Conservation (phyloP, 176 grass and related monocot genomes). For the Hordeum vulgare region MorexV3_pseudomolecules_assembly NC_058519.1:526271461-526271960, state of each 20-base stretch:
- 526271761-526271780: constrained; percentile 60
- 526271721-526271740: constrained; percentile 69
- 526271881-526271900: constrained; percentile 41
- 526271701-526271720: constrained; percentile 54
- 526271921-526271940: constrained; percentile 61
- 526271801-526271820: constrained; percentile 66
- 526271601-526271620: constrained; percentile 31
- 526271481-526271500: neutral
- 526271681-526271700: constrained; percentile 42
- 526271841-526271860: constrained; percentile 74
- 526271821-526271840: constrained; percentile 60
- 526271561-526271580: constrained; percentile 4
- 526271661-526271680: constrained; percentile 71
- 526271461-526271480: neutral
- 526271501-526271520: neutral
- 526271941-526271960: constrained; percentile 59
- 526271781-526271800: constrained; percentile 55
- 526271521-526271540: neutral
- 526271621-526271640: constrained; percentile 58
- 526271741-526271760: constrained; percentile 58
- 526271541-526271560: neutral
- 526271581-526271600: neutral
- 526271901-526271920: constrained; percentile 52
- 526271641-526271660: constrained; percentile 56
- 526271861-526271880: constrained; percentile 59